phyloP scores from a whole-genome alignment of 2,329 filamentous ascomycete species.

The Aspergillus awamori region DNA sequence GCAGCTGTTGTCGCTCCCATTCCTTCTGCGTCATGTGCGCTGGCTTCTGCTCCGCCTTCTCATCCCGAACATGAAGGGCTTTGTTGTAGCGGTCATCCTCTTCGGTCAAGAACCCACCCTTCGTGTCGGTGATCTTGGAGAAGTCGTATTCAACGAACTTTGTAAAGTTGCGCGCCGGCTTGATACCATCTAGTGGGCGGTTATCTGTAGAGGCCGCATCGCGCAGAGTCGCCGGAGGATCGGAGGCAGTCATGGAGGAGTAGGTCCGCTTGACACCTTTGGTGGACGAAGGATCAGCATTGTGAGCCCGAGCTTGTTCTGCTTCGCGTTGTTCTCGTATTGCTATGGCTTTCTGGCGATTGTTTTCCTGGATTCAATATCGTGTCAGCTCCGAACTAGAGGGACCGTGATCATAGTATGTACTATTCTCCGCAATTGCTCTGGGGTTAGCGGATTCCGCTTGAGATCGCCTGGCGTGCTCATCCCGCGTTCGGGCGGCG shows the following conservation, averaged over 20 bases:
- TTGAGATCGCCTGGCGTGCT: neutral
- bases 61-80: slow-evolving; percentile 63
- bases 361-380: slow-evolving; percentile 70
- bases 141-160: slow-evolving; percentile 98
- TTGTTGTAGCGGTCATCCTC: slow-evolving; percentile 91
- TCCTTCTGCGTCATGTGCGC: slow-evolving; percentile 86
- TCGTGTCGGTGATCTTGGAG: slow-evolving; percentile 96
- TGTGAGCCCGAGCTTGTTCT: slow-evolving; percentile 52
- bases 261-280: slow-evolving; percentile 74
- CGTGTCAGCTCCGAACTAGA: slow-evolving; percentile 6
- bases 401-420: neutral
- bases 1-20: slow-evolving; percentile 82
- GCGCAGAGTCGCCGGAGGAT: slow-evolving; percentile 62
- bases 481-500: neutral
- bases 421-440: neutral
- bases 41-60: slow-evolving; percentile 67
- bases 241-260: slow-evolving; percentile 61
- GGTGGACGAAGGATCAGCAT: slow-evolving; percentile 14
- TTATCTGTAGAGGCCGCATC: slow-evolving; percentile 53
- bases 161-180: slow-evolving; percentile 82
- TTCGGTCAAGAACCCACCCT: slow-evolving; percentile 88
- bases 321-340: slow-evolving; percentile 73
- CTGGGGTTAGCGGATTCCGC: neutral
- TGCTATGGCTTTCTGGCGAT: slow-evolving; percentile 84
- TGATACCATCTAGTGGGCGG: slow-evolving; percentile 57